Conservation (phyloP, 2,329 filamentous ascomycete genomes). For the Nannizziopsis barbatae region DNA sequence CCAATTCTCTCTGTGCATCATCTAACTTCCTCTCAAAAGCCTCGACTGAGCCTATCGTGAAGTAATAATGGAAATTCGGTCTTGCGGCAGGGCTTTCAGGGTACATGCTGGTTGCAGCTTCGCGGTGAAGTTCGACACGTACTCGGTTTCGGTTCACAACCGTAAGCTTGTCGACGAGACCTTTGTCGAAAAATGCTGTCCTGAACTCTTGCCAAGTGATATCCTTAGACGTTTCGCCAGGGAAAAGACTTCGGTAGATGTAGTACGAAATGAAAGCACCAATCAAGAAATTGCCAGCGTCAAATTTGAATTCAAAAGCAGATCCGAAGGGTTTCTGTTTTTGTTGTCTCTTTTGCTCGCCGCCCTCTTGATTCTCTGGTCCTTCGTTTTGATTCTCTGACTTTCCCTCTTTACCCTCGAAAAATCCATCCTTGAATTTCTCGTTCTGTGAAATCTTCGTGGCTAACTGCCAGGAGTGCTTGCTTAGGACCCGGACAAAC, state of each 20-base stretch:
- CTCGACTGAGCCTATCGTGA: constrained; percentile 89
- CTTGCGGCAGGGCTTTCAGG: constrained; percentile 61
- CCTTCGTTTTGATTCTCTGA: constrained; percentile 7
- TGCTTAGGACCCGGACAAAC: constrained; percentile 46
- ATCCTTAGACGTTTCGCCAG: constrained; percentile 57
- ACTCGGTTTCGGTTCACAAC: constrained; percentile 69
- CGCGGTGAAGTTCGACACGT: constrained; percentile 66
- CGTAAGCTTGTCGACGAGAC: constrained; percentile 81
- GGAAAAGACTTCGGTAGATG: constrained; percentile 53
- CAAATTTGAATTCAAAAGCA: constrained; percentile 40
- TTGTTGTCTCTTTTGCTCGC: constrained; percentile 27
- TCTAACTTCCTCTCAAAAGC: constrained; percentile 84
- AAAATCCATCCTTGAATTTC: constrained; percentile 14
- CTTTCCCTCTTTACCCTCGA: constrained; percentile 4
- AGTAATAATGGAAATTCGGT: constrained; percentile 72
- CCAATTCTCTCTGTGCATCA: constrained; percentile 73
- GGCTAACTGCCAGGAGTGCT: constrained; percentile 44
- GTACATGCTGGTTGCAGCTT: constrained; percentile 59
- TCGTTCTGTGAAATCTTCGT: constrained; percentile 25
- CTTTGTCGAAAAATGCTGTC: constrained; percentile 88
- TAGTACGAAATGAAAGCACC: constrained; percentile 52
- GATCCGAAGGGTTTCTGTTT: constrained; percentile 24
- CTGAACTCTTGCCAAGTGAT: constrained; percentile 98
- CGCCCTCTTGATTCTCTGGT: constrained; percentile 16
- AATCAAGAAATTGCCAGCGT: constrained; percentile 46